Conservation (phyloP, 2,329 filamentous ascomycete genomes). For the Neodidymelliopsis sp. region DNA sequence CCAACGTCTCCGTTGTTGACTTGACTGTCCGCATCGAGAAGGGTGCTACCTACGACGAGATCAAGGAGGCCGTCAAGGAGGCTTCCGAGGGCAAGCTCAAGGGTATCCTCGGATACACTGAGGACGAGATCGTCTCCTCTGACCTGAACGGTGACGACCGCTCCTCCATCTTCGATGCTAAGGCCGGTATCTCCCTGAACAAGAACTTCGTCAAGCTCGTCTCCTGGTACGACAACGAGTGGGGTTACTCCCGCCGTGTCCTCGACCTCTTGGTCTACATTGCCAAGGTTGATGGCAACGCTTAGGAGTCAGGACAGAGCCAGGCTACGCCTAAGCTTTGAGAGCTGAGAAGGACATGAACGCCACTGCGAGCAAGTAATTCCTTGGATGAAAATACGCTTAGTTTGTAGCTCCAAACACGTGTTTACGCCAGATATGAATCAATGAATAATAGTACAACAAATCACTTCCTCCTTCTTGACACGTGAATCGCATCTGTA, state of each 20-base stretch:
- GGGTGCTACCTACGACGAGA: slow-evolving; percentile 84
- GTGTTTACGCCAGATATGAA: slow-evolving; percentile 39
- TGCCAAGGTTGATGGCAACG: slow-evolving; percentile 54
- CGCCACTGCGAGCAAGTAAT: slow-evolving; percentile 16
- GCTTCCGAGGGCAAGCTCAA: slow-evolving; percentile 84
- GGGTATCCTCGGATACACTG: slow-evolving; percentile 92
- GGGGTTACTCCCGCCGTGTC: slow-evolving; percentile 93
- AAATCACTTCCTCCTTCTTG: slow-evolving; percentile 11
- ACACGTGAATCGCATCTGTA: too few relatives aligned
- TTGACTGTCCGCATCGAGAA: slow-evolving; percentile 95
- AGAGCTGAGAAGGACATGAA: slow-evolving; percentile 22
- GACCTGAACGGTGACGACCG: slow-evolving; percentile 91
- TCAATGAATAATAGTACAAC: slow-evolving; percentile 36
- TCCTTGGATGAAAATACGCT: slow-evolving; percentile 24
- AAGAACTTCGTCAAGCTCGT: slow-evolving; percentile 98
- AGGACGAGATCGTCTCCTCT: slow-evolving; percentile 94
- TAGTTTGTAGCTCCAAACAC: slow-evolving; percentile 21
- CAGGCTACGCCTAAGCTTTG: slow-evolving; percentile 45
- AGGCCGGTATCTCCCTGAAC: slow-evolving; percentile 99
- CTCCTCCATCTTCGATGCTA: slow-evolving; percentile 99
- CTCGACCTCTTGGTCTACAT: slow-evolving; percentile 59
- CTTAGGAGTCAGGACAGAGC: slow-evolving; percentile 52
- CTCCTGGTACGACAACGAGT: slow-evolving; percentile 99
- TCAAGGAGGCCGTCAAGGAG: slow-evolving; percentile 88
- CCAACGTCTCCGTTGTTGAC: slow-evolving; percentile 99